Evolutionary conservation across 352 stramenopile species (phyloP), one percentile per base, ranked within the genome.

Genomic region (Phytophthora sansomeana): DNA sequence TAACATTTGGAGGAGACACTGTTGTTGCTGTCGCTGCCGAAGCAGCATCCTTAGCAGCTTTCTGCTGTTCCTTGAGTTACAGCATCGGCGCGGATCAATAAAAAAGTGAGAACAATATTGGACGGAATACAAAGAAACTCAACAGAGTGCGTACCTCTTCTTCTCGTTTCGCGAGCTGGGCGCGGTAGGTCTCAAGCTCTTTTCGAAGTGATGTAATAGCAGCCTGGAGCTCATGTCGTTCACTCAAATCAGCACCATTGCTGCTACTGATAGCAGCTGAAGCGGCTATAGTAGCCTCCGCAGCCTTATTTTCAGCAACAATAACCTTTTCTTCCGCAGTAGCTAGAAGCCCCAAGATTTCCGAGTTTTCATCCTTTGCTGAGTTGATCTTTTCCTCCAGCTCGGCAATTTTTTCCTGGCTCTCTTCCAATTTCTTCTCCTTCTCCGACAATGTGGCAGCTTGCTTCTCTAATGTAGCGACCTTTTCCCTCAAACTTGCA

Each of bases 241-340:
- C 61, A 9, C 13, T 52, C 30, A 33, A 35, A 58, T 69, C 43
- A 58, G 16, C 43, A 19, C 17, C 41, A 10, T 48, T 62, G 42
- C 11, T 72, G 7, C 19, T 17, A 33, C 46, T 63, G 38, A 35
- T 60, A 35, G 65, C 58, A 47, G 54, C 63, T 5, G 58, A 30
- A 43, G 68, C 58, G 30, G 55, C 44, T 33, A 75, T 75, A 7
- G 49, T 38, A 50, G 69, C 55, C 35, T 66, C 38, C 21, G 60
- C 13, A 72, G 66, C 61, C 33, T 72, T 67, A 17, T 75, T 64
- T 61, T 78, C 70, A 56, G 70, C 60, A 55, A 38, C 55, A 56
- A 54, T 7, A 16, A 49, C 65, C 44, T 65, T 74, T 46, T 72
- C 52, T 69, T 75, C 70, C 35, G 61, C 72, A 38, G 44, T 29